Percentiles rank a stretch among this genome's conserved stretches.
Conservation (phyloP, 176 grass and related monocot species). For the Aegilops bicornis region DNA sequence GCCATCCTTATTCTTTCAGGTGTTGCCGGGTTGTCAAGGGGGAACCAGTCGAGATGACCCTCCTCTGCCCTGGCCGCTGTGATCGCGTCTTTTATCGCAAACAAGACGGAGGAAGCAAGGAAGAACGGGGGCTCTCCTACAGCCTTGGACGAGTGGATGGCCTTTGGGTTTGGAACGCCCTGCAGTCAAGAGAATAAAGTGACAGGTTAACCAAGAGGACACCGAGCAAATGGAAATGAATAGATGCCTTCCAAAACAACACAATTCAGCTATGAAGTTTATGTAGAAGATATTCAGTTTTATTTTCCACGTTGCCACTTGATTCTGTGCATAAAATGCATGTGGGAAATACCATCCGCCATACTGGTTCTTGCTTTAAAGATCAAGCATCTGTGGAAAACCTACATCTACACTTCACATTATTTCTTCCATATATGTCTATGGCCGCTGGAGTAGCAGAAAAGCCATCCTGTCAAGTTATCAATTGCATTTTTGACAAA, state of each 20-base stretch:
- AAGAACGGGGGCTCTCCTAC: conserved; percentile 96
- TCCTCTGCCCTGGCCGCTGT: conserved; percentile 61
- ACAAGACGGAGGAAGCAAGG: conserved; percentile 69
- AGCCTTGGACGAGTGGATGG: conserved; percentile 91
- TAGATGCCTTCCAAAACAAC: not conserved
- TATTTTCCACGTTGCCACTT: not conserved
- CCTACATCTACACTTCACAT: not conserved
- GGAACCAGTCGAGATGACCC: conserved; percentile 68
- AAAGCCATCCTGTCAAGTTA: not conserved
- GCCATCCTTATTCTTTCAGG: conserved; percentile 96
- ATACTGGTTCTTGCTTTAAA: not conserved
- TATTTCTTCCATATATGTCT: not conserved
- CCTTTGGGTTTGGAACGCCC: conserved; percentile 72
- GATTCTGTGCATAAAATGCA: not conserved
- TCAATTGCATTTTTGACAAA: not conserved
- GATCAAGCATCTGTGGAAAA: not conserved
- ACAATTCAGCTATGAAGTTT: not conserved
- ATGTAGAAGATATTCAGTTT: not conserved
- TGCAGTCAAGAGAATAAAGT: conserved; percentile 16
- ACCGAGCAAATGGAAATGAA: not conserved
- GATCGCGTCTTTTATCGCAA: conserved; percentile 91
- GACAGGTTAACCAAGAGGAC: not conserved
- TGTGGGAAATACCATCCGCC: no score
- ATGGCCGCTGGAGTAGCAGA: not conserved
- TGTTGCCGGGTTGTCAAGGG: conserved; percentile 81